Conservation (phyloP, 805 yeast species). For the Yamadazyma tumulicola region DNA sequence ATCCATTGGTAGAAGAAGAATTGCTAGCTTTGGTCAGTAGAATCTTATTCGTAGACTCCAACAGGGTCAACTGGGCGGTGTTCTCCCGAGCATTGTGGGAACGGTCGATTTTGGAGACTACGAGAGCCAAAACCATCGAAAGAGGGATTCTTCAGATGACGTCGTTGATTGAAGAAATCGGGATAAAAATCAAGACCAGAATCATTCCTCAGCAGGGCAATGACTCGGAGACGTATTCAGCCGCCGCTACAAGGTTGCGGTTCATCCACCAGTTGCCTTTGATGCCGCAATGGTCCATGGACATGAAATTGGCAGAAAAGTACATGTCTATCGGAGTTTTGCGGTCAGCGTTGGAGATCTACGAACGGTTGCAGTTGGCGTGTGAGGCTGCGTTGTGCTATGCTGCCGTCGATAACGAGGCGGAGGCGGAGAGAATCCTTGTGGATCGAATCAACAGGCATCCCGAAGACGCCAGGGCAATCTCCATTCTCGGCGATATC, state of each 20-base stretch:
- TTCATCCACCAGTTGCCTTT: conserved; percentile 74
- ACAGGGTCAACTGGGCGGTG: conserved; percentile 64
- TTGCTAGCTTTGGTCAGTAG: conserved; percentile 73
- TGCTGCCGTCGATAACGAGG: conserved; percentile 76
- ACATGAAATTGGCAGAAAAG: conserved; percentile 77
- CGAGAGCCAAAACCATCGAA: conserved; percentile 81
- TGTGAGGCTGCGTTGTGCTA: conserved; percentile 88
- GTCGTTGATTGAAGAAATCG: conserved; percentile 84
- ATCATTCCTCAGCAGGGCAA: conserved; percentile 44
- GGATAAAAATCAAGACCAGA: conserved; percentile 58
- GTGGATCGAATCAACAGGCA: conserved; percentile 47
- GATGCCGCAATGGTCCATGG: conserved; percentile 83
- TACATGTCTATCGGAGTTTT: conserved; percentile 81
- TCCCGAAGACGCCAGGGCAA: conserved; percentile 79
- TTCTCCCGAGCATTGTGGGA: conserved; percentile 86
- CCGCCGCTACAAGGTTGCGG: conserved; percentile 53
- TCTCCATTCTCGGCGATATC: conserved; percentile 82
- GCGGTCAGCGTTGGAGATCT: conserved; percentile 85
- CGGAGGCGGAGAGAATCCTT: conserved; percentile 61
- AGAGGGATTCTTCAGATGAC: conserved; percentile 93
- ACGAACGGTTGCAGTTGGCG: conserved; percentile 70
- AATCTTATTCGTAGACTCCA: conserved; percentile 47
- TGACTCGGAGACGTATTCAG: conserved; percentile 23
- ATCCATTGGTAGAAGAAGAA: conserved; percentile 76
- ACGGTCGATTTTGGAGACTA: conserved; percentile 78